phyloP scores from a whole-genome alignment of 306 rosid genomes.

The Lathyrus oleraceus region DNA sequence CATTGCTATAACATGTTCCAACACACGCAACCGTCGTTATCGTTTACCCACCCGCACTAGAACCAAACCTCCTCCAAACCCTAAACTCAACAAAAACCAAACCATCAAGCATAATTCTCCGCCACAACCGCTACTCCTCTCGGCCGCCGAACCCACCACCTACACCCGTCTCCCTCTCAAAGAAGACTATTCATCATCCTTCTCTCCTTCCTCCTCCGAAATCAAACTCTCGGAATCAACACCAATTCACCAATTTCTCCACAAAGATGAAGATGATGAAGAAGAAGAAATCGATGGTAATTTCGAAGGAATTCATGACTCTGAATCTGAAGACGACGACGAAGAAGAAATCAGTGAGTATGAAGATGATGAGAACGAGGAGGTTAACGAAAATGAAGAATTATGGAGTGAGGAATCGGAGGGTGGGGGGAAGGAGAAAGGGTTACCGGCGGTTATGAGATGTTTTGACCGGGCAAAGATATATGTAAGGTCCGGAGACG shows the following conservation, averaged over 20 bases:
- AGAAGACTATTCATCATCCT: slow-evolving; percentile 58
- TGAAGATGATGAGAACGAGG: slow-evolving; percentile 18
- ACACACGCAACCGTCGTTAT: slow-evolving; percentile 44
- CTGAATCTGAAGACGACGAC: slow-evolving; percentile 40
- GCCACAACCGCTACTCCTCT: slow-evolving; percentile 40
- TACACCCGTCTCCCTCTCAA: slow-evolving; percentile 81
- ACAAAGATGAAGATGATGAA: background rate
- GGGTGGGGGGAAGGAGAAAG: slow-evolving; percentile 69
- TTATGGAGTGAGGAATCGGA: slow-evolving; percentile 23
- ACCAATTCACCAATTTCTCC: slow-evolving; percentile 30
- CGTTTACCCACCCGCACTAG: slow-evolving; percentile 16
- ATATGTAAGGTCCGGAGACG: slow-evolving; percentile 72
- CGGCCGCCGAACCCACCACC: slow-evolving; percentile 80
- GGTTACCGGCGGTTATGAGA: slow-evolving; percentile 91
- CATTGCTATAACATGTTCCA: slow-evolving; percentile 55
- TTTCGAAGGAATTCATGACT: slow-evolving; percentile 36
- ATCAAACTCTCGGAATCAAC: slow-evolving; percentile 73
- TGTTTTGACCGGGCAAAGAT: slow-evolving; percentile 89
- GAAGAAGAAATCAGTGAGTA: slow-evolving; percentile 14
- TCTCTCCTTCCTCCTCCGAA: slow-evolving; percentile 46
- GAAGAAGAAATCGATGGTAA: slow-evolving; percentile 33
- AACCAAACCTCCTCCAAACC: slow-evolving; percentile 36
- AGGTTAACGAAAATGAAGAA: slow-evolving; percentile 18
- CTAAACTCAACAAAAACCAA: slow-evolving; percentile 43
- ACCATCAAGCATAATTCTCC: slow-evolving; percentile 31